These are phyloP conservation scores for Colletotrichum costaricense DNA, from an alignment of 2,329 filamentous ascomycete genomes.

Conservation along the genomic window DNA sequence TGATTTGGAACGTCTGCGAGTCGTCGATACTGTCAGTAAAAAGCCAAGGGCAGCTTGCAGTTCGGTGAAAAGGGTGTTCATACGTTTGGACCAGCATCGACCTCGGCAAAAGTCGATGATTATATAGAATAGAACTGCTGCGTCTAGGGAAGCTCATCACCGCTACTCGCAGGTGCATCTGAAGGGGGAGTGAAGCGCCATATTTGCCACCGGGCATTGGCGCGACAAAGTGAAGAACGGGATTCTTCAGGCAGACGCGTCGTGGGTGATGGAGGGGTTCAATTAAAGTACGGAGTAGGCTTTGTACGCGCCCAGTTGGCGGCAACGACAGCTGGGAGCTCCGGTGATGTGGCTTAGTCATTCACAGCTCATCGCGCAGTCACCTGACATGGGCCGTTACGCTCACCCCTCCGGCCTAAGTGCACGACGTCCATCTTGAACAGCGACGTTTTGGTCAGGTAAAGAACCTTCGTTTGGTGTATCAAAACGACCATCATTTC, in stretches of 20 bases:
- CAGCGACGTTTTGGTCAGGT: conserved; percentile 14
- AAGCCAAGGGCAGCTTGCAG: not conserved
- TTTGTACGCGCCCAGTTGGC: not conserved
- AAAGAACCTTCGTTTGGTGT: conserved; percentile 6
- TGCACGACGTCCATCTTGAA: conserved; percentile 16
- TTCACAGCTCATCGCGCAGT: conserved; percentile 38
- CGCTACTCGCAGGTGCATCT: conserved; percentile 36
- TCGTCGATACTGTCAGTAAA: not conserved
- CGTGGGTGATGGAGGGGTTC: conserved; percentile 25
- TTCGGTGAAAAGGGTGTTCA: not conserved
- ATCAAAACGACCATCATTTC: conserved; percentile 4
- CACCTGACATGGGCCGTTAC: conserved; percentile 44
- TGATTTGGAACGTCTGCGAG: conserved; percentile 16
- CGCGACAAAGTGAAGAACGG: conserved; percentile 35
- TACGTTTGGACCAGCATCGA: conserved; percentile 4
- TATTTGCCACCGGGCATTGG: conserved; percentile 46
- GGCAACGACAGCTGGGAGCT: conserved; percentile 15
- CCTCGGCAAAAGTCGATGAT: not conserved
- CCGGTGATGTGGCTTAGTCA: conserved; percentile 48
- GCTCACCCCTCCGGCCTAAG: conserved; percentile 22
- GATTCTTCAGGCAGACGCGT: conserved; percentile 46
- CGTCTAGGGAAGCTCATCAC: conserved; percentile 33
- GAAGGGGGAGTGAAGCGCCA: conserved; percentile 46
- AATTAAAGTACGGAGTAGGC: not conserved
- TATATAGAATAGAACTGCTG: not conserved